Percentiles rank a stretch among this genome's conserved stretches.
Conservation (phyloP, 495 filamentous ascomycete species). For the Apiosordaria backusii region DNA sequence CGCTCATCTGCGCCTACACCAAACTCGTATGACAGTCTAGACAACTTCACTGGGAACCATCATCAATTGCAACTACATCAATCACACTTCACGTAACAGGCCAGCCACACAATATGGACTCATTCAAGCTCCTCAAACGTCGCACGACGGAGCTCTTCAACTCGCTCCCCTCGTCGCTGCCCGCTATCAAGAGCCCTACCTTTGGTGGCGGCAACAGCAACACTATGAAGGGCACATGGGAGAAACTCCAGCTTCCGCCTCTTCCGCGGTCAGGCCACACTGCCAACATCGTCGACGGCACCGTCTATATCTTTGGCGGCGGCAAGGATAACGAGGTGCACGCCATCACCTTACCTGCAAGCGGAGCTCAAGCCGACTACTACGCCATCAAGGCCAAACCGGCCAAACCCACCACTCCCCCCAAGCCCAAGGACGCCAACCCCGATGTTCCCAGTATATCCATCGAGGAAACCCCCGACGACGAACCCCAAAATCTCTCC, state of each 20-base stretch:
- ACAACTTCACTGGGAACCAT: not conserved
- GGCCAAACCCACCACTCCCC: slow-evolving; percentile 1
- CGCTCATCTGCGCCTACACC: not conserved
- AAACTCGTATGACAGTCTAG: not conserved
- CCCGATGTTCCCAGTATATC: slow-evolving; percentile 27
- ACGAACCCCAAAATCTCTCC: slow-evolving; percentile 26
- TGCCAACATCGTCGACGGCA: slow-evolving; percentile 61
- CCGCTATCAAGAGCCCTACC: slow-evolving; percentile 15
- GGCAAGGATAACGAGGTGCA: slow-evolving; percentile 71
- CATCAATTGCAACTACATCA: not conserved
- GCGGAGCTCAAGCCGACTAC: slow-evolving; percentile 54
- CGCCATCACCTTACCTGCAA: slow-evolving; percentile 56
- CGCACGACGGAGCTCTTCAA: slow-evolving; percentile 44
- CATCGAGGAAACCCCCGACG: slow-evolving; percentile 37
- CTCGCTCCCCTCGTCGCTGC: slow-evolving; percentile 31
- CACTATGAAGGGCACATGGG: slow-evolving; percentile 56
- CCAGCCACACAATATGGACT: slow-evolving; percentile 35
- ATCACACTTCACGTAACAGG: not conserved
- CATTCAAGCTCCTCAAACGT: slow-evolving; percentile 43
- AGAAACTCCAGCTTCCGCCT: slow-evolving; percentile 49
- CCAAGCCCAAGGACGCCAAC: not conserved
- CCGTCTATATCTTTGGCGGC: slow-evolving; percentile 68
- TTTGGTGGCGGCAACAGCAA: slow-evolving; percentile 13
- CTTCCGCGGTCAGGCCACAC: slow-evolving; percentile 69
- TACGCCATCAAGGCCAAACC: slow-evolving; percentile 47